Percentiles rank a stretch among this genome's conserved stretches.
These are phyloP conservation scores for Candida ortonii DNA, from an alignment of 805 yeast species.

Conservation along the genomic window DNA sequence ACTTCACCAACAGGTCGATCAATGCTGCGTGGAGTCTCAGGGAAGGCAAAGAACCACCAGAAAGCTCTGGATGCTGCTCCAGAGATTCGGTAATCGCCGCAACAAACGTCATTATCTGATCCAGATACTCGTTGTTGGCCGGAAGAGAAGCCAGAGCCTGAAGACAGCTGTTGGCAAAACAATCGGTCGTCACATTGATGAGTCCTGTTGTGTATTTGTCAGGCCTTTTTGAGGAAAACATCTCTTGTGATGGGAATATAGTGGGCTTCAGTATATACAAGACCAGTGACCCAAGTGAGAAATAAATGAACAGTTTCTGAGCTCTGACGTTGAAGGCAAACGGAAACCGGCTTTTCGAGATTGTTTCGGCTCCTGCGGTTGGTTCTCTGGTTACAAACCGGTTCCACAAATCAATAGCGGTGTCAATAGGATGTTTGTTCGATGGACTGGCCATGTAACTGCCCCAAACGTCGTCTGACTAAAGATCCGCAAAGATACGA, in stretches of 20 bases:
- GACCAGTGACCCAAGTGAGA: slow-evolving; percentile 5
- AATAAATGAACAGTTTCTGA: slow-evolving; percentile 1
- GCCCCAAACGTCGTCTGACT: no score
- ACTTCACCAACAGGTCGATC: slow-evolving; percentile 47
- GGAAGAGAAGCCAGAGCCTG: slow-evolving; percentile 74
- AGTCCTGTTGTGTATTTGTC: slow-evolving; percentile 81
- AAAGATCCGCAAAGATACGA: no score
- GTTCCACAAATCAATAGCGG: slow-evolving; percentile 5
- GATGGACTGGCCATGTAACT: no score
- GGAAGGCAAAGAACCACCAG: slow-evolving; percentile 29
- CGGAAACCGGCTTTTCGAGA: background rate
- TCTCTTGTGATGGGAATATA: slow-evolving; percentile 13
- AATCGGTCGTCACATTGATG: slow-evolving; percentile 78
- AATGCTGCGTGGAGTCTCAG: slow-evolving; percentile 58
- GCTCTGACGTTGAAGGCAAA: background rate
- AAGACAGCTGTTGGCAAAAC: slow-evolving; percentile 86
- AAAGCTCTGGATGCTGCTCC: no score
- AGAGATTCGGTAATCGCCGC: slow-evolving; percentile 14
- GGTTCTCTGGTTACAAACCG: slow-evolving; percentile 1
- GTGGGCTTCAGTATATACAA: slow-evolving; percentile 19
- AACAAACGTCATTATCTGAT: slow-evolving; percentile 32
- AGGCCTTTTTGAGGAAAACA: slow-evolving; percentile 43
- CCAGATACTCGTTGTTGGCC: slow-evolving; percentile 55
- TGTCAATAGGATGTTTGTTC: slow-evolving; percentile 4
- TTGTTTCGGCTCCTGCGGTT: background rate